Evolutionary conservation across 2,329 filamentous ascomycete genomes (phyloP).

Genomic region (Sporothrix brasiliensis): DNA sequence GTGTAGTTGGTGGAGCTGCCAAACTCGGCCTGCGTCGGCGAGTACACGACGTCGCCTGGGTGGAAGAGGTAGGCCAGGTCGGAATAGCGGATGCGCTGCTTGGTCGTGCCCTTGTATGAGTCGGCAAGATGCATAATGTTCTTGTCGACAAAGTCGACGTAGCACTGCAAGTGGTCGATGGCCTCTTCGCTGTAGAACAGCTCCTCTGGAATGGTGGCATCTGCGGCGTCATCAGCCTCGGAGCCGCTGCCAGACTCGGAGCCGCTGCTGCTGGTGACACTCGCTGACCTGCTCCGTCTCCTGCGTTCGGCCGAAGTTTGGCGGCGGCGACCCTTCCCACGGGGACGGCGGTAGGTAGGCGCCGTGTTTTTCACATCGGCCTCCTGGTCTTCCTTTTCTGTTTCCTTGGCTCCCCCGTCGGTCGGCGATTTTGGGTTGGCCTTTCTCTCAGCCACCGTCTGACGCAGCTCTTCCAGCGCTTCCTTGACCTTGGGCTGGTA

Average conservation of each 20-base stretch:
- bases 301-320: neutral
- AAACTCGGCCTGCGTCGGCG: slow-evolving; percentile 40
- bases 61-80: slow-evolving; percentile 51
- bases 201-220: slow-evolving; percentile 31
- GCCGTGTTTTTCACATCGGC: no score
- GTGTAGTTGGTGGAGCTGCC: neutral
- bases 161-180: slow-evolving; percentile 48
- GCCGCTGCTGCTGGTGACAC: slow-evolving; percentile 3
- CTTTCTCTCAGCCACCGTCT: slow-evolving; percentile 32
- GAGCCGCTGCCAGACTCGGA: neutral
- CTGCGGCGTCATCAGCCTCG: neutral
- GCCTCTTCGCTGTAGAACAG: slow-evolving; percentile 45
- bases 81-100: slow-evolving; percentile 44
- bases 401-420: neutral
- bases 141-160: slow-evolving; percentile 50
- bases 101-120: slow-evolving; percentile 34
- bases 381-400: neutral
- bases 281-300: neutral
- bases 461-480: slow-evolving; percentile 42
- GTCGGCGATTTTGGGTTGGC: slow-evolving; percentile 32
- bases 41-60: slow-evolving; percentile 47
- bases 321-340: neutral
- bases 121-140: slow-evolving; percentile 47
- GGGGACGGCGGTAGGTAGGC: neutral
- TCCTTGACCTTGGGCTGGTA: slow-evolving; percentile 49